These are phyloP conservation scores for Morella rubra DNA, from an alignment of 306 rosid species.

Conservation along the genomic window DNA sequence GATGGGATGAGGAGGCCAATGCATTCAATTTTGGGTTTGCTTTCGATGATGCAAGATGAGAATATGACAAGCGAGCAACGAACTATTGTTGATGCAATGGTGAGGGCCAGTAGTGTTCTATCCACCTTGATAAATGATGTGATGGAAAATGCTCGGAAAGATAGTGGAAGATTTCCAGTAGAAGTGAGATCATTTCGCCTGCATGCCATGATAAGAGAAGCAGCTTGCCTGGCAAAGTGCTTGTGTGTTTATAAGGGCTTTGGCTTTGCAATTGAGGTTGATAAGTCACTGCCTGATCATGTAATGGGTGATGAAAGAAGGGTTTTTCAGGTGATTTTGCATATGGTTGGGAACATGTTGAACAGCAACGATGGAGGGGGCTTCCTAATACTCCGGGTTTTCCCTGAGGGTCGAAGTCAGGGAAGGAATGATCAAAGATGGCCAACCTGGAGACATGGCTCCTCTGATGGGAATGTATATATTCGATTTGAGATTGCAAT, in stretches of 20 bases:
- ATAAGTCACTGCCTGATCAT: constrained; percentile 75
- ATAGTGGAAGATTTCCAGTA: constrained; percentile 71
- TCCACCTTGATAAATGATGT: constrained; percentile 88
- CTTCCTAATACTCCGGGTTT: constrained; percentile 56
- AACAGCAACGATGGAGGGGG: constrained; percentile 59
- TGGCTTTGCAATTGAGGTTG: constrained; percentile 73
- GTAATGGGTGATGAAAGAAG: constrained; percentile 95
- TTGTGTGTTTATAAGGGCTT: constrained; percentile 74
- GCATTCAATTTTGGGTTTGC: constrained; percentile 95
- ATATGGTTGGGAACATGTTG: constrained; percentile 90
- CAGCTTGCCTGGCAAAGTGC: constrained; percentile 92
- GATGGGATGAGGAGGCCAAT: constrained; percentile 99
- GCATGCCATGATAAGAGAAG: constrained; percentile 85
- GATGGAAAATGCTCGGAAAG: constrained; percentile 80
- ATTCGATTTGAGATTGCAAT: constrained; percentile 83
- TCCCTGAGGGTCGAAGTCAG: constrained; percentile 71
- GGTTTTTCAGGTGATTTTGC: constrained; percentile 96
- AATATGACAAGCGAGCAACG: constrained; percentile 64
- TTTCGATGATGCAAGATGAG: constrained; percentile 81
- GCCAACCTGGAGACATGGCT: constrained; percentile 77
- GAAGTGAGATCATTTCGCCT: constrained; percentile 76
- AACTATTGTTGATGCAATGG: constrained; percentile 84
- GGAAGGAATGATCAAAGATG: constrained; percentile 88
- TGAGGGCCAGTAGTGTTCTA: constrained; percentile 79
- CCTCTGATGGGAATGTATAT: constrained; percentile 75